Base-by-base conservation (phyloP, 179 eudicot species). In the Silene coronaria region DNA sequence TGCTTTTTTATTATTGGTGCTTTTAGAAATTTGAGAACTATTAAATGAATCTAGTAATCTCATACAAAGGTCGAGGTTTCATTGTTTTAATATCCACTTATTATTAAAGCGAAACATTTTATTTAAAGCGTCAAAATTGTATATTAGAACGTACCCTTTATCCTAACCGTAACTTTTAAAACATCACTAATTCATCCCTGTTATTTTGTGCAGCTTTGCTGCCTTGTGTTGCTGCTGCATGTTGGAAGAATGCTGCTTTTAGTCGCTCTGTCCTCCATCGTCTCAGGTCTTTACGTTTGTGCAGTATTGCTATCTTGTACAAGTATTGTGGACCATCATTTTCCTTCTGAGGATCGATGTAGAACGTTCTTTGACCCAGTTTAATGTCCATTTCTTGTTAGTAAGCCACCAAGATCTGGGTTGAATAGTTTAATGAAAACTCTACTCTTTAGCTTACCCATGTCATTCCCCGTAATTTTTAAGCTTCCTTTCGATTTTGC, bases 141-240 rank as follows among this genome's bases (percentile, higher is more conserved):
- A 55, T 53, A 19, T 55, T n/a, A 14, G 5, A 55, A 16, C 22
- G 1, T 55, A n/a, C 8, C 21, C 21, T 1, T 55, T 55, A 55
- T 17, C 59, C 59, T 17, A 53, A 45, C 16, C 0, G 12, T 11
- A 2, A 45, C 14, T 4, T 45, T 11, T 45, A 45, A 34, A 11
- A 53, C 7, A 55, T 55, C 59, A 53, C 59, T 55, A 55, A 55
- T 51, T 4, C 7, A 19, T n/a, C 14, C 17, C 22, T 73, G 26
- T 34, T 73, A 21, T 64, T 19, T 32, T 82, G 16, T 75, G 85
- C 87, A 89, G 93, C 80, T 76, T 86, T 17, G 87, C 88, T 30
- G 84, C 86, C 23, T 89, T 89, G 59, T 89, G 93, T 75, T 89
- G 93, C 88, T 89, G 93, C 82, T 89, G 89, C 34, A 26, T 88